Evolutionary conservation across 2,329 filamentous ascomycete species (phyloP), one percentile per base, ranked within the genome.

Genomic region (Beauveria brongniartii): DNA sequence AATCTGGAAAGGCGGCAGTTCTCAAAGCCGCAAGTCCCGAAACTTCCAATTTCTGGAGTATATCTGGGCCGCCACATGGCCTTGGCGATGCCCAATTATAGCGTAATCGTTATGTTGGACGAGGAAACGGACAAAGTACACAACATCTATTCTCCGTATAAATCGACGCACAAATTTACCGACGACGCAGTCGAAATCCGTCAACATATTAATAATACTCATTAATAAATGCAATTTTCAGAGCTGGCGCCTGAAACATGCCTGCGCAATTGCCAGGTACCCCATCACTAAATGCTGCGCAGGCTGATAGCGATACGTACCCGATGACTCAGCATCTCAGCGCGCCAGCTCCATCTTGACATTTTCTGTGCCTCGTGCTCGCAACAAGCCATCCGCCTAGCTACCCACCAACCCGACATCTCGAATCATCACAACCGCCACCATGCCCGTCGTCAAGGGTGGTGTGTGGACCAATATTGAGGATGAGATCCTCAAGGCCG

Each of bases 401-500:
- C 30, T 16, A 47, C 16, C 44, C 26, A 53, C 40, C n/a, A 9
- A 10, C 30, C 9, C 46, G 48, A 40, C 55, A 58, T 53, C 41
- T 53, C 43, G 18, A 53, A 48, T 55, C 61, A 62, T 59, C 55
- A 16, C 64, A 56, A 59, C 63, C 68, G 67, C 67, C 70, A 72
- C 69, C 69, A 89, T 89, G 86, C 85, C 86, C 65, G 85, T 88
- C 73, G 86, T 89, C 73, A 89, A 89, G 72, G 86, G 86, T 78
- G 86, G 86, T 68, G 86, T 89, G 65, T 89, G 86, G 86, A 88
- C 86, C 54, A 89, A 89, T 70, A 87, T 89, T 59, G 86, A 89
- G 81, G 94, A 99, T 78, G 94, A 99, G 77, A 96, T 97, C 70
- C 89, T 99, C 77, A 97, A 97, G 77, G 92, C 92, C 61, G 89